Conservation (phyloP, 1,284 basidiomycete genomes). For the Cutaneotrichosporon mucoides region DNA sequence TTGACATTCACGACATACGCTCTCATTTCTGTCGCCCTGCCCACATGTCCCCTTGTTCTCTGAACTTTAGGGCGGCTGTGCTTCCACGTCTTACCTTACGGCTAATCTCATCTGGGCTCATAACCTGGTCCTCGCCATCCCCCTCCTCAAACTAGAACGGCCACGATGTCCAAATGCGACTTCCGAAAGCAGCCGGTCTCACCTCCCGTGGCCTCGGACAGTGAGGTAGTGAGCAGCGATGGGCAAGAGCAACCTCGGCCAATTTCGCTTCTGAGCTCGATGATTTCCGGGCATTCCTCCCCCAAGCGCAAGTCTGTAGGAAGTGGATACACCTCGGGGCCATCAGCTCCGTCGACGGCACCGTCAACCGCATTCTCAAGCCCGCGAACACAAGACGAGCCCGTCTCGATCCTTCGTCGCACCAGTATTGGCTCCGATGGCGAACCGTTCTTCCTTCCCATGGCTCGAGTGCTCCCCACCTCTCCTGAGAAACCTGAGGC, state of each 20-base stretch:
- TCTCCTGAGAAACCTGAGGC: conserved; percentile 2
- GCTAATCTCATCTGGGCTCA: neutral
- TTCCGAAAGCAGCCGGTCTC: conserved; percentile 19
- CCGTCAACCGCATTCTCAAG: conserved; percentile 34
- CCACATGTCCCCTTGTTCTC: too few relatives aligned
- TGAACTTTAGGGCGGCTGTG: too few relatives aligned
- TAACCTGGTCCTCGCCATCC: neutral
- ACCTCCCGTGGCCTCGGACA: conserved; percentile 10
- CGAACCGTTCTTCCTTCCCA: conserved; percentile 17
- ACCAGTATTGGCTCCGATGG: conserved; percentile 28
- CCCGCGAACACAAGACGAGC: conserved; percentile 17
- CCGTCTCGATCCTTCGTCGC: conserved; percentile 30
- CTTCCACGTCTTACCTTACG: too few relatives aligned
- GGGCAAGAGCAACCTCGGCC: conserved; percentile 12
- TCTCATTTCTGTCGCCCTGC: too few relatives aligned
- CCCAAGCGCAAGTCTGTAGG: conserved; percentile 4
- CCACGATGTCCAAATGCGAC: neutral
- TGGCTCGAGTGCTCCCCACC: conserved; percentile 1
- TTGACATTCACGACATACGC: too few relatives aligned
- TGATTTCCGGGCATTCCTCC: conserved; percentile 24
- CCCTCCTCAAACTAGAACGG: neutral
- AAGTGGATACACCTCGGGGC: conserved; percentile 7
- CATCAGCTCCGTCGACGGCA: conserved; percentile 24
- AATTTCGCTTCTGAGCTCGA: conserved; percentile 29
- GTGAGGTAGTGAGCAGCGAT: conserved; percentile 10